These are phyloP conservation scores for Porphyridium purpureum DNA, from an alignment of 23 red algal genomes.

Conservation along the genomic window DNA sequence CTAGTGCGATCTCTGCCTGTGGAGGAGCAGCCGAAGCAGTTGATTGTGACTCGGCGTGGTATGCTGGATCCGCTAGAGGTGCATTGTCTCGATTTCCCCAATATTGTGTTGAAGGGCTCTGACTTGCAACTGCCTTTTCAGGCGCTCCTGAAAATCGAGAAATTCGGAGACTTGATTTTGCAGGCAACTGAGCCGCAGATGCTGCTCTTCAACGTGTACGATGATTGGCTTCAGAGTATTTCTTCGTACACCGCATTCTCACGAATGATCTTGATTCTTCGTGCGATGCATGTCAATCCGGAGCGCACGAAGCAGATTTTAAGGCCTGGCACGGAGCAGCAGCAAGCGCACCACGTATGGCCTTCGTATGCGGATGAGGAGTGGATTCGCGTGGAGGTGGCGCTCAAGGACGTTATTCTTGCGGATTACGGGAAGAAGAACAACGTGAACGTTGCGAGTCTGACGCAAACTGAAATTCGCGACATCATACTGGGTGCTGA, in stretches of 20 bases:
- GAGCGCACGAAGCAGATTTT: constrained; percentile 67
- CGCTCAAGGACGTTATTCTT: constrained; percentile 67
- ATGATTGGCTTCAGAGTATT: constrained; percentile 66
- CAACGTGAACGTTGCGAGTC: constrained; percentile 83
- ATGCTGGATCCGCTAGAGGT: constrained; percentile 88
- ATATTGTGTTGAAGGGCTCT: constrained; percentile 69
- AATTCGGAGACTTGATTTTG: constrained; percentile 67
- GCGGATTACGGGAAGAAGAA: constrained; percentile 96
- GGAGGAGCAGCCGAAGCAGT: constrained; percentile 77
- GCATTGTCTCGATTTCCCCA: constrained; percentile 69
- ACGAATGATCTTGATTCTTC: constrained; percentile 67
- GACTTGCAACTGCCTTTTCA: constrained; percentile 82
- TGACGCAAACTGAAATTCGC: constrained; percentile 77
- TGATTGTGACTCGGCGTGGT: constrained; percentile 68
- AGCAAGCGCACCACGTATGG: constrained; percentile 86
- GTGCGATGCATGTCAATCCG: constrained; percentile 56
- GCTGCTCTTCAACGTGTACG: constrained; percentile 77
- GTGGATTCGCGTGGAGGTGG: constrained; percentile 77
- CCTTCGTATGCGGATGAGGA: constrained; percentile 53
- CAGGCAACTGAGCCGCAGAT: constrained; percentile 73
- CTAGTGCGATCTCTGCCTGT: constrained; percentile 78
- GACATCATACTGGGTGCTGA: constrained; percentile 93
- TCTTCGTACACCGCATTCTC: constrained; percentile 86
- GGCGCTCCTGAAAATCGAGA: constrained; percentile 60
- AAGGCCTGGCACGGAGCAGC: constrained; percentile 58